Conservation (phyloP, 306 rosid genomes). For the Bauhinia variegata region DNA sequence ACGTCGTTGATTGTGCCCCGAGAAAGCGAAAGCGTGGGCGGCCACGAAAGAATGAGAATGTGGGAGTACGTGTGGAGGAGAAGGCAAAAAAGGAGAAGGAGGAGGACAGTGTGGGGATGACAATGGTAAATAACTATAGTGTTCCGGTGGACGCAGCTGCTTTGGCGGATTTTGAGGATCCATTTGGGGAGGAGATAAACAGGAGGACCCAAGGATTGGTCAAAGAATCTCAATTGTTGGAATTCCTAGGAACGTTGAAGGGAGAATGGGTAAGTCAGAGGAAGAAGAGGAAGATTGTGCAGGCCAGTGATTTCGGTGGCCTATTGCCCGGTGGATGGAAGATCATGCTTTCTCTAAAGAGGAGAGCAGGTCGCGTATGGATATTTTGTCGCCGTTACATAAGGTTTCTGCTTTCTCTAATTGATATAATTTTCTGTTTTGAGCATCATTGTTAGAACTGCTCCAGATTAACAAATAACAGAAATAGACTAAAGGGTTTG, state of each 20-base stretch:
- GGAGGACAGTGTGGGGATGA: conserved; percentile 19
- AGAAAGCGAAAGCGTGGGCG: conserved; percentile 78
- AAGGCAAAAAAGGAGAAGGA: conserved; percentile 16
- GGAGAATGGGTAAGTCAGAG: conserved; percentile 75
- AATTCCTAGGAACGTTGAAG: conserved; percentile 55
- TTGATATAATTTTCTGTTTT: neutral
- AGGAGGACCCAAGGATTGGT: conserved; percentile 64
- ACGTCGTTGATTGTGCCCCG: conserved; percentile 4
- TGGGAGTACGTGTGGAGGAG: conserved; percentile 21
- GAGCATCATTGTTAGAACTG: too few species aligned
- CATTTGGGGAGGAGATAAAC: conserved; percentile 57
- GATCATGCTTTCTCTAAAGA: conserved; percentile 59
- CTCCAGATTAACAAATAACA: too few species aligned
- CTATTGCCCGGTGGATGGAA: conserved; percentile 65
- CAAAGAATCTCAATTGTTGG: conserved; percentile 52
- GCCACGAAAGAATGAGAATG: conserved; percentile 57
- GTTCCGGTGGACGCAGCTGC: conserved; percentile 40
- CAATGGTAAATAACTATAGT: conserved; percentile 32
- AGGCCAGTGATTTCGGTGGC: conserved; percentile 50
- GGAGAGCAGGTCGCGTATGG: conserved; percentile 47
- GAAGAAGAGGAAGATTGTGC: conserved; percentile 70
- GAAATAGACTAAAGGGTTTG: too few species aligned
- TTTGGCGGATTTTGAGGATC: conserved; percentile 51
- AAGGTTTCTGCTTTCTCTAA: conserved; percentile 54
- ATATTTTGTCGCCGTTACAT: conserved; percentile 62